Evolutionary conservation across 2,329 filamentous ascomycete genomes (phyloP), one percentile per base, ranked within the genome.

Genomic region (Fusarium abutilonis): DNA sequence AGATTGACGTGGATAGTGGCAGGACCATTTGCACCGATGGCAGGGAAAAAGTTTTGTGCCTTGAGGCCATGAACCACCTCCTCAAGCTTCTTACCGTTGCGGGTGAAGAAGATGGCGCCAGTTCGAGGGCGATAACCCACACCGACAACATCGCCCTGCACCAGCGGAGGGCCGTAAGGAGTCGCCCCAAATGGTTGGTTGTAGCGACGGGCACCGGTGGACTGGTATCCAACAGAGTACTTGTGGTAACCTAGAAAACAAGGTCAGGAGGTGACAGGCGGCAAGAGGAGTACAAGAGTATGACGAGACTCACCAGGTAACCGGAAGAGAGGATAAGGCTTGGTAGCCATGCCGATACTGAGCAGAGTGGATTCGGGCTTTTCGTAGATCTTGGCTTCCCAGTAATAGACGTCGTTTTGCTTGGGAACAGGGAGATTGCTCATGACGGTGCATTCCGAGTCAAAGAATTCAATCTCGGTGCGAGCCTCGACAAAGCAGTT

Each of bases 341-440:
- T 99, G 17, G 95, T 99, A 41, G 91, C 91, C 82, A 99, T 91
- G 67, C 95, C 95, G 69, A 99, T 93, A 73, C 91, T 93, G 61
- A 99, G 84, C 66, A 92, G 80, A 0, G 92, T 96, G 56, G 81
- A 87, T 63, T 98, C 95, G 4, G 95, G 93, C 78, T 98, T 98
- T 62, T 99, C 95, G 78, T 96, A 99, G 49, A 99, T 90, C 81
- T 99, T 99, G 52, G 93, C 91, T 77, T 99, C 95, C 95, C 95
- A 99, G 77, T 99, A 99, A 77, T 99, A 99, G 10, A 98, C 94
- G 73, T 99, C 95, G 73, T 99, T 99, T 74, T 99, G 95, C 74
- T 99, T 99, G 13, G 95, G 95, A 8, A 99, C 92, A 1, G 95
- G 95, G 36, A 99, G 78, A 72, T 99, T 99, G 81, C 91, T 96